Evolutionary conservation across 352 stramenopile genomes (phyloP).

Genomic region (Globisporangium radiosum): DNA sequence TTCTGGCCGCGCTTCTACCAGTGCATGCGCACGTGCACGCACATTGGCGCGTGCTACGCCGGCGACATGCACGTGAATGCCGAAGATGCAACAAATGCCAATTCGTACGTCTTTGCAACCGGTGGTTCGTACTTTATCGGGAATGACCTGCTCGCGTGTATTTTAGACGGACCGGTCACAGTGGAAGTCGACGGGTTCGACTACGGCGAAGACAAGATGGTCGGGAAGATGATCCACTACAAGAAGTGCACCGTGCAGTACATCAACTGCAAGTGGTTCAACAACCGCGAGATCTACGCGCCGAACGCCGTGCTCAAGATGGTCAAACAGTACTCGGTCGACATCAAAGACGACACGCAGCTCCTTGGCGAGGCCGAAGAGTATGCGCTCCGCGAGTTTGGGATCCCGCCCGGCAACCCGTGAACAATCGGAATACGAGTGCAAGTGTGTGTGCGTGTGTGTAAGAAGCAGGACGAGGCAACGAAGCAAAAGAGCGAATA

Average conservation of each 20-base stretch:
- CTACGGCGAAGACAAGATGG: constrained; percentile 71
- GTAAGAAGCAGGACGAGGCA: too few species aligned
- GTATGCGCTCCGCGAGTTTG: constrained; percentile 5
- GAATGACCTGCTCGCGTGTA: constrained; percentile 53
- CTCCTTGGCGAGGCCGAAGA: constrained; percentile 44
- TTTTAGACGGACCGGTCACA: constrained; percentile 56
- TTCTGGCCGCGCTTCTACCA: constrained; percentile 80
- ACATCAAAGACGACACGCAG: constrained; percentile 51
- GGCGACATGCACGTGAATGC: constrained; percentile 81
- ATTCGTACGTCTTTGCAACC: constrained; percentile 78
- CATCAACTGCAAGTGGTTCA: constrained; percentile 84
- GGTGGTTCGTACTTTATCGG: constrained; percentile 73
- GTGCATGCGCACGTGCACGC: constrained; percentile 66
- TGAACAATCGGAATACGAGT: not conserved
- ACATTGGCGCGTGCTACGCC: constrained; percentile 59
- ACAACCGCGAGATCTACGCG: constrained; percentile 75
- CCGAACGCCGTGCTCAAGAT: constrained; percentile 63
- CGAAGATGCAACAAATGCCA: constrained; percentile 45
- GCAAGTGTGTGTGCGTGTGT: not conserved
- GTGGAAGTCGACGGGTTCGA: constrained; percentile 61
- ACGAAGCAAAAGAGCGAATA: too few species aligned
- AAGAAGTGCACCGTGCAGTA: constrained; percentile 73
- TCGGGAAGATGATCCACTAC: constrained; percentile 82
- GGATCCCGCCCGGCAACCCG: too few species aligned
- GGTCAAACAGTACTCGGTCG: constrained; percentile 49